Base-by-base conservation (phyloP, 1,284 basidiomycete species). In the Volvariella volvacea region DNA sequence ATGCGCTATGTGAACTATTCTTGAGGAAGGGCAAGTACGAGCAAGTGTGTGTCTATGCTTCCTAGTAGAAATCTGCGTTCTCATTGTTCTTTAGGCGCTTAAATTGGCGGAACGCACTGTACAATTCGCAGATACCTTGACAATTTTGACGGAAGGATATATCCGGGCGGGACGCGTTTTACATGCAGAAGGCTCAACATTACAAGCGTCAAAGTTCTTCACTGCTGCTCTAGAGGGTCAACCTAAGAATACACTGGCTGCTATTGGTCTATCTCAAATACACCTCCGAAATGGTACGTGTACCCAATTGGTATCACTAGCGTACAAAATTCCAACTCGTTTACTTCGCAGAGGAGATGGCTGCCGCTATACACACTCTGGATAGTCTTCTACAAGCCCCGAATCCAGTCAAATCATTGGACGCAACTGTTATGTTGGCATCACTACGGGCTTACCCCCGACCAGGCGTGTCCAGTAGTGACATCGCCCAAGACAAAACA, bases 41-140 rank as follows among this genome's bases (percentile, higher is more conserved):
- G 49, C 68, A 73, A 48, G 83, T 76, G 53, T 45, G 60, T 20
- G 6, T n/a, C 6, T 50, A 41, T 42, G 25, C 3, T 25, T 19
- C 17, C 12, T 10, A 43, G 25, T 38, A 22, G 15, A 45, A 21
- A 21, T 28, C 16, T 4, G 38, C 32, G 15, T 36, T 52, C 40
- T 34, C 17, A 20, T 25, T 9, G 28, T 45, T 21, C 51, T 39
- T 31, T 46, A 92, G 80, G 89, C 91, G 0, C 65, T 92, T 43
- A 97, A 96, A 67, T 71, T 96, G 14, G 92, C 92, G 3, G 94
- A 97, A 58, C 78, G 92, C 41, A 88, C 92, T 0, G 81, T 97
- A 30, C 92, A 96, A 60, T 95, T 88, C 57, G 86, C 92, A 0
- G 92, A 96, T 53, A 91, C 90, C 0, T 73, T 88, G 42, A 78